Conservation (phyloP, 208 protist genomes). For the Vickermania spadyakhi region DNA sequence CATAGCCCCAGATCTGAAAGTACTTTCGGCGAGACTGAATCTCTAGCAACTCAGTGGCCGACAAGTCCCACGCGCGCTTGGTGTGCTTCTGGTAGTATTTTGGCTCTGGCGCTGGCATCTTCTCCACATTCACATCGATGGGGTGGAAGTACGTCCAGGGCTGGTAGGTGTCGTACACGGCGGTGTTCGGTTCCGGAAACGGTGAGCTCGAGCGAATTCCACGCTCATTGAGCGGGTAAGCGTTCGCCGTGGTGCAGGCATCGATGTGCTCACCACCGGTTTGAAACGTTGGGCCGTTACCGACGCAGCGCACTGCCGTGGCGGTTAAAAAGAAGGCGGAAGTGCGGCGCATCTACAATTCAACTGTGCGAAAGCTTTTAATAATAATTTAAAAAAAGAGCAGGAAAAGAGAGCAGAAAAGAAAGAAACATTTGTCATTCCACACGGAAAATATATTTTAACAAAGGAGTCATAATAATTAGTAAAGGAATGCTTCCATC, state of each 20-base stretch:
- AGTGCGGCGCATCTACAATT: slow-evolving; percentile 82
- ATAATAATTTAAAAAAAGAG: no score
- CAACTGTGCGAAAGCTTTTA: no score
- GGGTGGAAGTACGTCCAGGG: slow-evolving; percentile 90
- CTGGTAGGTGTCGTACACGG: slow-evolving; percentile 85
- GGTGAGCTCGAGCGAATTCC: slow-evolving; percentile 83
- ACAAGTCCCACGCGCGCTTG: slow-evolving; percentile 84
- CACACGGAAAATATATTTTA: slow-evolving; percentile 6
- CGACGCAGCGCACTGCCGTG: slow-evolving; percentile 64
- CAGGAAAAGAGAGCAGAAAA: no score
- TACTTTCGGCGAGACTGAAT: slow-evolving; percentile 86
- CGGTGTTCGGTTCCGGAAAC: slow-evolving; percentile 85
- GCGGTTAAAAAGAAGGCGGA: slow-evolving; percentile 46
- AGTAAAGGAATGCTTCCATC: no score
- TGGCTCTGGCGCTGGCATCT: slow-evolving; percentile 72
- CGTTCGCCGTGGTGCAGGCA: slow-evolving; percentile 72
- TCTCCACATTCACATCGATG: slow-evolving; percentile 77
- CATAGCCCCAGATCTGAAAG: slow-evolving; percentile 68
- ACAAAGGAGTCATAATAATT: no score
- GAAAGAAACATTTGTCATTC: background rate
- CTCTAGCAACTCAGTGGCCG: slow-evolving; percentile 78
- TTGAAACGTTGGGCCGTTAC: slow-evolving; percentile 82
- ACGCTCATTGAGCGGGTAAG: slow-evolving; percentile 72
- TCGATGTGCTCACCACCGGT: slow-evolving; percentile 84
- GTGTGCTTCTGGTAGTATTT: slow-evolving; percentile 88